Percentiles rank a stretch among this genome's conserved stretches.
phyloP scores from a whole-genome alignment of 1,284 basidiomycete genomes.

The Rhodofomes roseus region DNA sequence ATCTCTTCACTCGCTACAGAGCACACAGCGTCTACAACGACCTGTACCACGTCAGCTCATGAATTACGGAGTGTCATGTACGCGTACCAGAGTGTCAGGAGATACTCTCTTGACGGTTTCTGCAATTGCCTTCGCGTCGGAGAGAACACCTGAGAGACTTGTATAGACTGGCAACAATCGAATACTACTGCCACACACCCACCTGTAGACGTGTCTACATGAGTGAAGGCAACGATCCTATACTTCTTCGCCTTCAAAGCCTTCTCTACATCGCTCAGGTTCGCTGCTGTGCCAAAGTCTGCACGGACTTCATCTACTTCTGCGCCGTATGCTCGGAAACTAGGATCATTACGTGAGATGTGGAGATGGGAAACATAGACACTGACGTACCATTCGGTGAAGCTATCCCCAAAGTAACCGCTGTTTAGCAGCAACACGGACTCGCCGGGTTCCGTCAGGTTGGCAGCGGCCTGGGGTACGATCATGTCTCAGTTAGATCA shows the following conservation, averaged over 20 bases:
- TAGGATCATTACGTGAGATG: conserved; percentile 25
- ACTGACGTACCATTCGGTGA: conserved; percentile 68
- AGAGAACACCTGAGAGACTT: conserved; percentile 65
- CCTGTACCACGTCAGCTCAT: conserved; percentile 30
- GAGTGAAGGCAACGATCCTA: conserved; percentile 91
- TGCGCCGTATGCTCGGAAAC: conserved; percentile 87
- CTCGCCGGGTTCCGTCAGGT: conserved; percentile 81
- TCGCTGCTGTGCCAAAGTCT: conserved; percentile 76
- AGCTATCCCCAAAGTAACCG: conserved; percentile 89
- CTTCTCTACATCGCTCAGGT: conserved; percentile 60
- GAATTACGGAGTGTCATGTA: conserved; percentile 5
- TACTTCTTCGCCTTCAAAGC: conserved; percentile 82
- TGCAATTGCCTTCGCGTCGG: conserved; percentile 78
- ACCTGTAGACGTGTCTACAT: conserved; percentile 93
- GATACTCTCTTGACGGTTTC: conserved; percentile 76
- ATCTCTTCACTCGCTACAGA: conserved; percentile 97
- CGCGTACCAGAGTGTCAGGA: conserved; percentile 77
- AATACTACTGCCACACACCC: conserved; percentile 36
- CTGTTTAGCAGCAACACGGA: conserved; percentile 78
- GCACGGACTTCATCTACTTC: conserved; percentile 87
- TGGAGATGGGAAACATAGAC: neutral
- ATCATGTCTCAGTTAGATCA: neutral
- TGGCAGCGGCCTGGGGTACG: conserved; percentile 61
- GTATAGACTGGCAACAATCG: neutral
- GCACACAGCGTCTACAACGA: conserved; percentile 92